Base-by-base conservation (phyloP, 306 rosid species). In the Lathyrus aphaca region DNA sequence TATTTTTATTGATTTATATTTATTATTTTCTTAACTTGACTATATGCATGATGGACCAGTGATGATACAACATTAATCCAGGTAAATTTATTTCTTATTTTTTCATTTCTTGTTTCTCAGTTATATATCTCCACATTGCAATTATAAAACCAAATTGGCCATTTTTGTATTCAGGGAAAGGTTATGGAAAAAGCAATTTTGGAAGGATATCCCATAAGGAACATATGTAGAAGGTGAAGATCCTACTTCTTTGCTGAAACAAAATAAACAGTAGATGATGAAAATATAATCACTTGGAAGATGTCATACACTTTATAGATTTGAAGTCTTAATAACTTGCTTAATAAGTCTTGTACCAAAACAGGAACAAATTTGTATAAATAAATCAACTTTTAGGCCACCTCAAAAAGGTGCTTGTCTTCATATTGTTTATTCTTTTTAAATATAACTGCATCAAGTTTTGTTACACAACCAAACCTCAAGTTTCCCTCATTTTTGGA, bases 1-100 rank as follows among this genome's bases (percentile, higher is more conserved):
- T 64, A 66, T 46, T 68, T 66, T 19, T 39, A 55, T 44, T 62
- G 35, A 40, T 73, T 68, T 30, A 50, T 5, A 7, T 46, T 32
- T 10, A 4, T 10, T 12, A 17, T 72, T 23, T 79, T 67, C 73
- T 73, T 30, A 76, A 54, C 39, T 68, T 9, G 61, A 39, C 29
- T 76, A 42, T 46, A 50, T 73, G 70, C 83, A 94, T 96, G 88
- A 72, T 18, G 79, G 82, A 71, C 87, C 98, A 65, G 97, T 97
- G 77, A 79, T 65, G 84, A 84, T 94, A 88, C 97, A 8, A 60
- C 77, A 78, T 12, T 69, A 43, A 82, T 94, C 66, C 89, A 84
- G 83, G 97, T 94, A 79, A 80, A n/a, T n/a, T n/a, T n/a, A 23
- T 23, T 23, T 1, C 30, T 19, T 50, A 16, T 58, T 30, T 42